Evolutionary conservation across 331 rosid species (phyloP).

Genomic region (Malus hybrid): DNA sequence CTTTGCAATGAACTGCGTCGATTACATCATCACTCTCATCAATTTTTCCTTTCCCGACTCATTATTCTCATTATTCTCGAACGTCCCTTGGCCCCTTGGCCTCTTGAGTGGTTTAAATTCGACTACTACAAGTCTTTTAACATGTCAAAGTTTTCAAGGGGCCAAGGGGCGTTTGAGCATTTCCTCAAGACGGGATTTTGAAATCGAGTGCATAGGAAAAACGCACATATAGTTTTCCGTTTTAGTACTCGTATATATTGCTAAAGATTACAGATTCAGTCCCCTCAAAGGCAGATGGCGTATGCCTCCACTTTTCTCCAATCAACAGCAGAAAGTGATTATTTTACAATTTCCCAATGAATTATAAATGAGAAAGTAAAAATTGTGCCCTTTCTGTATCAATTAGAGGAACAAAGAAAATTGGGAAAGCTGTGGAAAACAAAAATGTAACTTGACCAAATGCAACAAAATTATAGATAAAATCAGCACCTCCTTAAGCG

Average conservation of each 20-base stretch:
- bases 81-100: too few relatives aligned
- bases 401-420: constrained; percentile 5
- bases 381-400: background rate
- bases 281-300: background rate
- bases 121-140: too few relatives aligned
- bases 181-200: background rate
- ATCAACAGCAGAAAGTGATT: background rate
- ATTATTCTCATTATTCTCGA: too few relatives aligned
- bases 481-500: constrained; percentile 5
- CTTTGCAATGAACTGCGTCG: background rate
- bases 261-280: background rate
- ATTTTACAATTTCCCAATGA: constrained; percentile 22
- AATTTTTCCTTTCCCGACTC: background rate
- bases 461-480: constrained; percentile 23
- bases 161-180: background rate
- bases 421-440: background rate
- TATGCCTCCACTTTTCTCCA: background rate
- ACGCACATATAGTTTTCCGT: background rate
- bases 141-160: too few relatives aligned
- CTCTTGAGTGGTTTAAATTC: too few relatives aligned
- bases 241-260: background rate
- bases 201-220: background rate
- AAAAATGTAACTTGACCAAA: background rate
- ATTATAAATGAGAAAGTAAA: background rate
- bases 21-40: background rate